These are phyloP conservation scores for Alnus glutinosa DNA, from an alignment of 306 rosid species.

Conservation along the genomic window DNA sequence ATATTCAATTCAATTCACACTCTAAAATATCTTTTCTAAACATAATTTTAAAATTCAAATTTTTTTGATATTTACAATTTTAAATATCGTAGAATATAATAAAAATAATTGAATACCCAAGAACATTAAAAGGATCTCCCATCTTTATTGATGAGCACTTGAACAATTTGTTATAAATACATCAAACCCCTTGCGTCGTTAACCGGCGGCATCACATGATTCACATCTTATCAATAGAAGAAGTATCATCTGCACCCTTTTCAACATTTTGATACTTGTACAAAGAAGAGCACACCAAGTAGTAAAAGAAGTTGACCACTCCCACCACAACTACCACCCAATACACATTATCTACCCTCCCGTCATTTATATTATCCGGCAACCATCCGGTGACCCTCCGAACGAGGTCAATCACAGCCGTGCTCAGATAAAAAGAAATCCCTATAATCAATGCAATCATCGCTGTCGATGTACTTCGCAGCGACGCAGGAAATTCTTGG, in stretches of 20 bases:
- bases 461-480: slow-evolving; percentile 56
- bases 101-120: too few species aligned
- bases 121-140: too few species aligned
- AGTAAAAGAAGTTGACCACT: slow-evolving; percentile 35
- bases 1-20: too few species aligned
- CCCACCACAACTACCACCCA: slow-evolving; percentile 38
- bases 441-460: slow-evolving; percentile 23
- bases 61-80: too few species aligned
- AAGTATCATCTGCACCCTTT: not conserved
- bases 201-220: not conserved
- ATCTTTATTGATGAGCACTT: not conserved
- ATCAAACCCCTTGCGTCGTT: not conserved
- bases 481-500: slow-evolving; percentile 58
- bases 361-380: slow-evolving; percentile 41
- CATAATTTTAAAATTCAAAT: too few species aligned
- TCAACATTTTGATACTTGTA: slow-evolving; percentile 35
- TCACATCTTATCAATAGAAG: not conserved
- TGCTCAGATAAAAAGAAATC: slow-evolving; percentile 32
- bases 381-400: slow-evolving; percentile 36
- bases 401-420: slow-evolving; percentile 28
- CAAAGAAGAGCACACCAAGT: slow-evolving; percentile 28
- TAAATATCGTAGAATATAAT: too few species aligned
- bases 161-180: not conserved
- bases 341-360: slow-evolving; percentile 42
- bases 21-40: too few species aligned